phyloP scores from a whole-genome alignment of 1,284 basidiomycete genomes.

The Phylloporus gajari region DNA sequence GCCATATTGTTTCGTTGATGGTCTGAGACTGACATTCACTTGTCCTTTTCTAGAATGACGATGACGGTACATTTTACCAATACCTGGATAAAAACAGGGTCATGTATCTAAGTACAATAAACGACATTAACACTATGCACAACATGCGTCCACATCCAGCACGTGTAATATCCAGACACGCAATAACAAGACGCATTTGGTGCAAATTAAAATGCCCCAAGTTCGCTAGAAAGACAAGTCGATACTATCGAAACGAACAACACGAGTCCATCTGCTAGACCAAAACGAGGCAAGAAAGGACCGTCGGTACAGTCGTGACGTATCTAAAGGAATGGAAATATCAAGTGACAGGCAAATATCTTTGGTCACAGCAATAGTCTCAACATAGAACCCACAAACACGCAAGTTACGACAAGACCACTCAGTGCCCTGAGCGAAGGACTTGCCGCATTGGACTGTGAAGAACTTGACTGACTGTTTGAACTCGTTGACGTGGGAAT shows the following conservation, averaged over 20 bases:
- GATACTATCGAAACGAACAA: neutral
- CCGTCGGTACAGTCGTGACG: neutral
- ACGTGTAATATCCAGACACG: neutral
- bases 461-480: constrained; percentile 11
- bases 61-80: too few species aligned
- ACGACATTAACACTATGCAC: neutral
- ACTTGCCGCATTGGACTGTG: constrained; percentile 2
- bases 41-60: too few species aligned
- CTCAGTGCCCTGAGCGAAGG: constrained; percentile 13
- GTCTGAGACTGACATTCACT: too few species aligned
- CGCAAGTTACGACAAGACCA: constrained; percentile 22
- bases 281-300: constrained; percentile 1
- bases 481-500: constrained; percentile 7
- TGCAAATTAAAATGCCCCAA: neutral
- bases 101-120: neutral
- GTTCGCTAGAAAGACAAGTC: neutral
- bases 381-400: constrained; percentile 28
- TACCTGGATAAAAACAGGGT: too few species aligned
- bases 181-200: neutral
- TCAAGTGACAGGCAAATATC: neutral
- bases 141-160: neutral
- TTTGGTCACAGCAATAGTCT: constrained; percentile 24
- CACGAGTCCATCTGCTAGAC: neutral
- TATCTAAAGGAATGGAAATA: constrained; percentile 1
- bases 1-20: too few species aligned